These are phyloP conservation scores for Fusarium coffeatum DNA, from an alignment of 2,329 filamentous ascomycete species.

Conservation along the genomic window DNA sequence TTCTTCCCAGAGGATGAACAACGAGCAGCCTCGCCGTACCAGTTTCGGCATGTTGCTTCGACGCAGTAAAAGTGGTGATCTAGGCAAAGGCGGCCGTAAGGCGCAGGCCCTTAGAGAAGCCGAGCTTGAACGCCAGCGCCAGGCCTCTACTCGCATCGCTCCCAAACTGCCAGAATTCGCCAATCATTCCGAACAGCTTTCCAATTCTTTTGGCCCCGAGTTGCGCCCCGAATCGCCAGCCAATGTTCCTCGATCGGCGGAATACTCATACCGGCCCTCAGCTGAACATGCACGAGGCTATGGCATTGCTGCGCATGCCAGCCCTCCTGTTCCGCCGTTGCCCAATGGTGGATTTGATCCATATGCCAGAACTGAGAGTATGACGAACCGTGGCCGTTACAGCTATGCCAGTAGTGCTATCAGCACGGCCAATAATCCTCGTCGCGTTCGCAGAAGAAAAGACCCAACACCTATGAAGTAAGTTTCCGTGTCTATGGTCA, in stretches of 20 bases:
- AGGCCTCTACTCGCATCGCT: conserved; percentile 59
- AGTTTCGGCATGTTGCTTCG: conserved; percentile 71
- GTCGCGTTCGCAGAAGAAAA: conserved; percentile 91
- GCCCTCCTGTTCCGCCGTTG: conserved; percentile 67
- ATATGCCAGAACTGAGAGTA: conserved; percentile 88
- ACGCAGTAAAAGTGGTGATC: conserved; percentile 74
- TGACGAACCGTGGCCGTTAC: conserved; percentile 95
- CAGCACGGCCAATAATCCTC: conserved; percentile 92
- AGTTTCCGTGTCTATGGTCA: conserved; percentile 56
- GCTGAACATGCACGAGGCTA: conserved; percentile 60
- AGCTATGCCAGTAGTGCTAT: conserved; percentile 94
- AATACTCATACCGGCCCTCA: conserved; percentile 59
- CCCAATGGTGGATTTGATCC: conserved; percentile 76
- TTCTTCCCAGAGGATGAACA: conserved; percentile 48
- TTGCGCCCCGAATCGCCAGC: conserved; percentile 71
- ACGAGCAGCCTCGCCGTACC: conserved; percentile 51
- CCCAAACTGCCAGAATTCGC: conserved; percentile 66
- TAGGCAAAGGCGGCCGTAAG: conserved; percentile 71
- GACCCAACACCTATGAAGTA: conserved; percentile 99
- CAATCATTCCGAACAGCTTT: conserved; percentile 60
- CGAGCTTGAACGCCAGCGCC: conserved; percentile 64
- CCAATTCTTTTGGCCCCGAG: conserved; percentile 63
- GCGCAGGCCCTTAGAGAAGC: conserved; percentile 64
- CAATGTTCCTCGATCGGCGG: conserved; percentile 64
- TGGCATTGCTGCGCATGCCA: conserved; percentile 53